Conservation (phyloP, 148 eudicot genomes). For the Simmondsia chinensis region DNA sequence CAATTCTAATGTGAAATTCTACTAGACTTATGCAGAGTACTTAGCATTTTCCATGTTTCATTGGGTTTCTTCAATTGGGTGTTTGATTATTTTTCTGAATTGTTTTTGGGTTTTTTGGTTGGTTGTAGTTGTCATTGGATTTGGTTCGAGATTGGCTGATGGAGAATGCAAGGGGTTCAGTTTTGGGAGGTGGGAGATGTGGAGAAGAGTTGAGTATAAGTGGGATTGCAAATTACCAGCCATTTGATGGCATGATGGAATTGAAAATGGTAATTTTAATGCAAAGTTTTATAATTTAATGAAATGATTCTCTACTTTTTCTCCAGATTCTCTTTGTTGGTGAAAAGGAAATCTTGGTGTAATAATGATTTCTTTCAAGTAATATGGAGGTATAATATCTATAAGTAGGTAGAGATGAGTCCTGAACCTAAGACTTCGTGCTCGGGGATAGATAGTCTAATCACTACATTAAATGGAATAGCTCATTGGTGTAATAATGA, state of each 20-base stretch:
- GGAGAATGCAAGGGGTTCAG: conserved; percentile 31
- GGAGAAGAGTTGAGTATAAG: conserved; percentile 32
- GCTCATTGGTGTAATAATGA: background rate
- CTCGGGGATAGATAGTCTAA: too few species aligned
- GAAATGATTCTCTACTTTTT: conserved; percentile 11
- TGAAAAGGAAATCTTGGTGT: background rate
- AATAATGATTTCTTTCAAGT: too few species aligned
- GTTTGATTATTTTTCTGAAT: background rate
- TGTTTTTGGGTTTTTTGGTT: conserved; percentile 6
- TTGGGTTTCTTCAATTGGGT: background rate
- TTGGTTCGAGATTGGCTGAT: conserved; percentile 76
- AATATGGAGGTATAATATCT: too few species aligned
- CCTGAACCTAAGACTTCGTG: too few species aligned
- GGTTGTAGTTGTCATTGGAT: conserved; percentile 73
- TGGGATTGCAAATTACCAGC: conserved; percentile 62
- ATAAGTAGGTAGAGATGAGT: too few species aligned
- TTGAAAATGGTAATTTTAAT: conserved; percentile 66
- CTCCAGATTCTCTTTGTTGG: background rate
- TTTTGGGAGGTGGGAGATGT: conserved; percentile 16
- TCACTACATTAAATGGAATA: too few species aligned
- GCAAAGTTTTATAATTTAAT: too few species aligned
- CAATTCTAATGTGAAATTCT: too few species aligned
- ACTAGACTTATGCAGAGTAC: too few species aligned
- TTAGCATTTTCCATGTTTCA: conserved; percentile 4
- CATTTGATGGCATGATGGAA: conserved; percentile 64